A percentile compares a stretch with the other conserved stretches of the same genome.
Conservation (phyloP, 2,329 filamentous ascomycete species). For the Fusarium camptoceras region DNA sequence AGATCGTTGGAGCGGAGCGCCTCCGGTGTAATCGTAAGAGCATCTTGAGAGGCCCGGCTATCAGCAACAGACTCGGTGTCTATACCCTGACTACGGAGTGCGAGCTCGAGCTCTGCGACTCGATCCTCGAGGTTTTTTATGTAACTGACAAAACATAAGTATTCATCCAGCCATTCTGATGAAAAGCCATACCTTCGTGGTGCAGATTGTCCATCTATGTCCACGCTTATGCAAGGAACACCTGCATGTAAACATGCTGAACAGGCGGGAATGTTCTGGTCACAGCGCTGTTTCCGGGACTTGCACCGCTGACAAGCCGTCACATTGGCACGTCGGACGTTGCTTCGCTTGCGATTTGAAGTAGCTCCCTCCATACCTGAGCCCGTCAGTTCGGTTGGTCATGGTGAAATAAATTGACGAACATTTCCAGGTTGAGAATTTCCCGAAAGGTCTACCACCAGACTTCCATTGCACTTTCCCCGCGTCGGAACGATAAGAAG, state of each 20-base stretch:
- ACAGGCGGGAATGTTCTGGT: constrained; percentile 40
- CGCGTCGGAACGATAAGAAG: background rate
- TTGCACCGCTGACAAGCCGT: constrained; percentile 37
- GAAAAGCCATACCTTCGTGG: constrained; percentile 26
- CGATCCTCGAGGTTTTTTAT: constrained; percentile 46
- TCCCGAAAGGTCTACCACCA: background rate
- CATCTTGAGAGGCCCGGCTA: background rate
- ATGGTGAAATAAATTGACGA: background rate
- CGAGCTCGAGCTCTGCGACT: constrained; percentile 40
- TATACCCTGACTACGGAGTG: constrained; percentile 7
- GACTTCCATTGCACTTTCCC: background rate
- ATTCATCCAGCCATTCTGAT: background rate
- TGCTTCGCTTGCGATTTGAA: constrained; percentile 11
- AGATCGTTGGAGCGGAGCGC: background rate
- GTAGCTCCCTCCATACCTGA: constrained; percentile 1
- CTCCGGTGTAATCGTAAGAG: background rate
- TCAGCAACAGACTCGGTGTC: constrained; percentile 5
- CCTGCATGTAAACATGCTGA: constrained; percentile 30
- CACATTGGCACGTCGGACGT: constrained; percentile 38
- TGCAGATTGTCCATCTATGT: constrained; percentile 27
- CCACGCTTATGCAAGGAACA: constrained; percentile 32
- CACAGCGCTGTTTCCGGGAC: constrained; percentile 41
- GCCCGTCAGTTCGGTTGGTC: background rate
- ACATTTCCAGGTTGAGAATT: too few species aligned
- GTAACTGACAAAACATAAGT: constrained; percentile 20